These are phyloP conservation scores for Aegilops umbellulata DNA, from an alignment of 176 grass and related monocot species.

Conservation along the genomic window DNA sequence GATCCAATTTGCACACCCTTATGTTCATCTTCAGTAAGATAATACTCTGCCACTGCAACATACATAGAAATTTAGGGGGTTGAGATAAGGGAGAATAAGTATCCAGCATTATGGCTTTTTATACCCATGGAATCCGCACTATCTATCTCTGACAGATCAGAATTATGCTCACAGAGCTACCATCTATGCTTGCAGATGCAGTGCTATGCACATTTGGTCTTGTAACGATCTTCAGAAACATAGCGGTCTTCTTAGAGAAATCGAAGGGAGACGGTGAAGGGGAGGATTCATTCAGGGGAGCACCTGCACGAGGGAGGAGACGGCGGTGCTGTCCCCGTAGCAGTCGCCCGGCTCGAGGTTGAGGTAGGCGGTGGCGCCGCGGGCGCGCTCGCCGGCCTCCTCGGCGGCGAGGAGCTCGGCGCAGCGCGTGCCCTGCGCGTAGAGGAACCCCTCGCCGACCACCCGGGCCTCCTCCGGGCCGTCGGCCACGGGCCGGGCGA, in stretches of 20 bases:
- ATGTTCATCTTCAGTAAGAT: neutral
- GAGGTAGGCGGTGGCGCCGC: constrained; percentile 69
- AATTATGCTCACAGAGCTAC: neutral
- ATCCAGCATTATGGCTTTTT: neutral
- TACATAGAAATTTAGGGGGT: neutral
- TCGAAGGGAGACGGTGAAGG: neutral
- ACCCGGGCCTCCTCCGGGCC: constrained; percentile 31
- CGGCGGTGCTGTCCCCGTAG: constrained; percentile 67
- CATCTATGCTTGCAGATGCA: neutral
- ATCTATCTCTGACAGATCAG: neutral
- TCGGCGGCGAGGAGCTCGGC: constrained; percentile 71
- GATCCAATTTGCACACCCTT: neutral
- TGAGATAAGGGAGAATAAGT: neutral
- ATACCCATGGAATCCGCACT: neutral
- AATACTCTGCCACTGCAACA: neutral
- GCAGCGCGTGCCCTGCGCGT: constrained; percentile 88
- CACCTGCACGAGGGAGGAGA: constrained; percentile 77
- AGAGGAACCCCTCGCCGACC: constrained; percentile 76
- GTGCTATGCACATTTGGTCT: neutral
- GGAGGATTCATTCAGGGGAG: neutral
- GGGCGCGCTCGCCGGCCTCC: constrained; percentile 61
- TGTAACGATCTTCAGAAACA: neutral
- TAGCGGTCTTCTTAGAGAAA: neutral
- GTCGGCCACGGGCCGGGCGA: constrained; percentile 30
- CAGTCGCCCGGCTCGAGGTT: constrained; percentile 91